These are phyloP conservation scores for Lachancea thermotolerans DNA, from an alignment of 805 yeast species.

Conservation along the genomic window DNA sequence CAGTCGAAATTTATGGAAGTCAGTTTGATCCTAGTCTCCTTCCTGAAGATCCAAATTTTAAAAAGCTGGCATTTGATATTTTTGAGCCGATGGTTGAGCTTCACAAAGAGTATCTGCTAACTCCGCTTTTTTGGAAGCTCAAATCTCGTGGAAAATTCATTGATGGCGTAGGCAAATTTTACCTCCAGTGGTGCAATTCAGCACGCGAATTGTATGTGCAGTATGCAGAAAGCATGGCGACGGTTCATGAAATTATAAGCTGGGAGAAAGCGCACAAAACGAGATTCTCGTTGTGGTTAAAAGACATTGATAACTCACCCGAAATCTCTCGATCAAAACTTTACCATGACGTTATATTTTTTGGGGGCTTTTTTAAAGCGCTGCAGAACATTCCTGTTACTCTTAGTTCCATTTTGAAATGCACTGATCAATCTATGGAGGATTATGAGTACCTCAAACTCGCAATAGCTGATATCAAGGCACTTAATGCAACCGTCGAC, in stretches of 20 bases:
- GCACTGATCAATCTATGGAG: slow-evolving; percentile 40
- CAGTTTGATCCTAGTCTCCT: slow-evolving; percentile 38
- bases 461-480: slow-evolving; percentile 49
- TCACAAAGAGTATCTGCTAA: slow-evolving; percentile 48
- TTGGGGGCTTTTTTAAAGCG: slow-evolving; percentile 50
- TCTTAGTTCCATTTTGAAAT: slow-evolving; percentile 49
- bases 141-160: slow-evolving; percentile 61
- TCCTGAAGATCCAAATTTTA: slow-evolving; percentile 48
- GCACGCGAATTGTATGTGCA: slow-evolving; percentile 49
- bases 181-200: slow-evolving; percentile 54
- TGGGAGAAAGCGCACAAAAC: slow-evolving; percentile 40
- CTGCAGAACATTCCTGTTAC: slow-evolving; percentile 56
- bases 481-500: slow-evolving; percentile 54
- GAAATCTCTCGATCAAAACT: slow-evolving; percentile 36
- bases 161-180: slow-evolving; percentile 54
- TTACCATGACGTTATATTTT: slow-evolving; percentile 49
- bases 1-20: slow-evolving; percentile 50
- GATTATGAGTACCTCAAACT: slow-evolving; percentile 46
- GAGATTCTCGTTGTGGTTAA: slow-evolving; percentile 52
- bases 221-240: slow-evolving; percentile 57
- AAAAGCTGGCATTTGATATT: slow-evolving; percentile 49
- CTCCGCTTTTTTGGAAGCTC: slow-evolving; percentile 52
- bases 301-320: slow-evolving; percentile 43
- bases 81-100: slow-evolving; percentile 49
- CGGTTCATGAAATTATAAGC: slow-evolving; percentile 48